These are phyloP conservation scores for Chrysanthemum lavandulifolium DNA, from an alignment of 129 eudicot genomes.

Conservation along the genomic window DNA sequence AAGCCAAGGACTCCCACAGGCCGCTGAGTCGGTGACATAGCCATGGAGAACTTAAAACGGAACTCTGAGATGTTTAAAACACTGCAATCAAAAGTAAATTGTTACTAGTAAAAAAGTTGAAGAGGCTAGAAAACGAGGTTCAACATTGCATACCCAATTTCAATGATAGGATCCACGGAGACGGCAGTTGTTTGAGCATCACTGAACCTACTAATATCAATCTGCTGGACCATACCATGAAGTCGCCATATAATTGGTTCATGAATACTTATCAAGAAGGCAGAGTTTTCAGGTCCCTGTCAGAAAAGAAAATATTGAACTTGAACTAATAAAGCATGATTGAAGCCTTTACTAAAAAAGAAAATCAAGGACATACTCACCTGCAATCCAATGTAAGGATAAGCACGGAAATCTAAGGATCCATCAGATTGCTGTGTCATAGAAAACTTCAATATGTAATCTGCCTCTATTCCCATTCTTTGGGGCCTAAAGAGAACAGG, in stretches of 20 bases:
- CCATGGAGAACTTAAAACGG: conserved; percentile 88
- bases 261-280: conserved; percentile 85
- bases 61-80: conserved; percentile 89
- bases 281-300: conserved; percentile 95
- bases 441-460: conserved; percentile 74
- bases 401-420: conserved; percentile 78
- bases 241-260: conserved; percentile 99
- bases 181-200: conserved; percentile 68
- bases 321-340: conserved; percentile 13
- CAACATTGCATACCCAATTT: conserved; percentile 65
- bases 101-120: conserved; percentile 16
- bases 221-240: conserved; percentile 90
- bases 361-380: conserved; percentile 28
- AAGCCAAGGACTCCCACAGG: conserved; percentile 99
- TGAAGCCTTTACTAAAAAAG: background rate
- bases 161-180: conserved; percentile 85
- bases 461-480: conserved; percentile 70
- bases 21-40: conserved; percentile 98
- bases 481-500: conserved; percentile 97
- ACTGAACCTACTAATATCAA: conserved; percentile 56
- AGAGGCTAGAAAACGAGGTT: conserved; percentile 19
- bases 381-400: conserved; percentile 95
- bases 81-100: conserved; percentile 40
- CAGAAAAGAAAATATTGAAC: conserved; percentile 1
- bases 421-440: conserved; percentile 89